A percentile compares a stretch with the other conserved stretches of the same genome.
These are phyloP conservation scores for Fusarium albosuccineum DNA, from an alignment of 2,329 filamentous ascomycete species.

Conservation along the genomic window DNA sequence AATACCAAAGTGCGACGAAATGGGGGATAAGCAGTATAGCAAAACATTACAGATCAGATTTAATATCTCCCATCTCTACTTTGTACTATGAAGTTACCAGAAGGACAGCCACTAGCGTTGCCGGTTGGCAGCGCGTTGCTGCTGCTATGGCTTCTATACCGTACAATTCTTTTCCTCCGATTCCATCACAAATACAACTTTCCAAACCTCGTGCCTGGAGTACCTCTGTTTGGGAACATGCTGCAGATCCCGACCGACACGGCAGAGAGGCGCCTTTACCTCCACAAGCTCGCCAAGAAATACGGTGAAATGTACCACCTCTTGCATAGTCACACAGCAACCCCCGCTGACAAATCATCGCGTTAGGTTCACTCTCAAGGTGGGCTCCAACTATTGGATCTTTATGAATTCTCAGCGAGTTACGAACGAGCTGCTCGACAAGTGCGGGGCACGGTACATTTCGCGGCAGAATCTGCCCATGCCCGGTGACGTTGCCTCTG, in stretches of 20 bases:
- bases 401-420: slow-evolving; percentile 17
- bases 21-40: neutral
- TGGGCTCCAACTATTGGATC: slow-evolving; percentile 10
- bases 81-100: neutral
- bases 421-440: slow-evolving; percentile 12
- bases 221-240: slow-evolving; percentile 9
- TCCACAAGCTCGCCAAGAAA: slow-evolving; percentile 4
- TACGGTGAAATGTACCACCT: slow-evolving; percentile 2
- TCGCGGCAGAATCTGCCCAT: slow-evolving; percentile 3
- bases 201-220: slow-evolving; percentile 6
- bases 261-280: slow-evolving; percentile 1
- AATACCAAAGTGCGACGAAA: neutral
- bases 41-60: neutral
- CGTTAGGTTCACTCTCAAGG: slow-evolving; percentile 9
- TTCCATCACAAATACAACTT: slow-evolving; percentile 5
- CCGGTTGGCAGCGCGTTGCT: slow-evolving; percentile 1
- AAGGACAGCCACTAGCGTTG: slow-evolving; percentile 2
- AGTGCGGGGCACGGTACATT: slow-evolving; percentile 4
- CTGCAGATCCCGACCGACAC: slow-evolving; percentile 4
- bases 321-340: neutral
- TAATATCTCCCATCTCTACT: neutral
- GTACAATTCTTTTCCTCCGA: slow-evolving; percentile 3
- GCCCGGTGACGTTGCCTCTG: neutral
- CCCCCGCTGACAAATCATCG: neutral
- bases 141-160: slow-evolving; percentile 5